Conservation (phyloP, 208 protist species). For the Trypanosoma mega region DNA sequence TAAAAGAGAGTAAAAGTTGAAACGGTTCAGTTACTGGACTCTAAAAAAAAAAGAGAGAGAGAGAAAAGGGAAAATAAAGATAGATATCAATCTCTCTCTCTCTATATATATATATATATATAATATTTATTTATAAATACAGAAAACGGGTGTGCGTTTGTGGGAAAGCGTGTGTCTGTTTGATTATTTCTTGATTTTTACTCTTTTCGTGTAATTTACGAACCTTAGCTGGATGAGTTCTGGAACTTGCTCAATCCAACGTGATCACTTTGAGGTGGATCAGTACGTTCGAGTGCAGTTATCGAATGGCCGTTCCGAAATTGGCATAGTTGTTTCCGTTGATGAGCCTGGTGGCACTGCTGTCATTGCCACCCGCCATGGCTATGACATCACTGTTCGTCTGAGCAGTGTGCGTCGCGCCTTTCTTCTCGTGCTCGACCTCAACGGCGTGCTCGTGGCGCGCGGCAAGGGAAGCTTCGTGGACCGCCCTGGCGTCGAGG, state of each 20-base stretch:
- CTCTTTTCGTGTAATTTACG: conserved; percentile 5
- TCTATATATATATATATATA: no score
- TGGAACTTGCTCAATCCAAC: conserved; percentile 11
- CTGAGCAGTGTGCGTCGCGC: conserved; percentile 60
- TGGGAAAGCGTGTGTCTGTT: background rate
- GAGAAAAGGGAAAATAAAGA: background rate
- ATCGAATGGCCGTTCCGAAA: conserved; percentile 56
- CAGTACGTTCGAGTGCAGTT: conserved; percentile 88
- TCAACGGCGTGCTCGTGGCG: conserved; percentile 89
- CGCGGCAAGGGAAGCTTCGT: conserved; percentile 67
- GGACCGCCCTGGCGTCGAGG: conserved; percentile 62
- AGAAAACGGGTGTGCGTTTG: background rate
- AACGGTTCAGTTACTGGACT: no score
- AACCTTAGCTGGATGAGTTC: conserved; percentile 13
- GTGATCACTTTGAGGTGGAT: conserved; percentile 67
- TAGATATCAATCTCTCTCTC: no score
- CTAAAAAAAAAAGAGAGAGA: conserved; percentile 1
- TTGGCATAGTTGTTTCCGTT: conserved; percentile 70
- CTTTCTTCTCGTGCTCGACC: conserved; percentile 85
- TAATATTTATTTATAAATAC: no score
- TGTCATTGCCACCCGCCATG: conserved; percentile 72
- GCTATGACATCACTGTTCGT: conserved; percentile 74
- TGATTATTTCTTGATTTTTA: background rate
- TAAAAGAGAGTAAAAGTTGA: no score
- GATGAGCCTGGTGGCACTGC: conserved; percentile 52